Conservation (phyloP, 345 rosid genomes). For the Anastatica hierochuntica region DNA sequence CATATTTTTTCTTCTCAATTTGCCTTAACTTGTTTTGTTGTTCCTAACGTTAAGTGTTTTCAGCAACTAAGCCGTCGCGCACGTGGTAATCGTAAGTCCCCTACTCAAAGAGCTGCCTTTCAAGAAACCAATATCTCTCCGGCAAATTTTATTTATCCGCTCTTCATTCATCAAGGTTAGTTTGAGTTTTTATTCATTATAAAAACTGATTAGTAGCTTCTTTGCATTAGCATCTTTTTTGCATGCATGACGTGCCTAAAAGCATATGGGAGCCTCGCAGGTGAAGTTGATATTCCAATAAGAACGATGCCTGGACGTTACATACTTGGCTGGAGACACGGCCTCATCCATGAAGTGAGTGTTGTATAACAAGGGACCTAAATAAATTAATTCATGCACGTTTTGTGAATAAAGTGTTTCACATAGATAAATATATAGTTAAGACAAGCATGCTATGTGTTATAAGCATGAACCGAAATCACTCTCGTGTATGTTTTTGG, state of each 20-base stretch:
- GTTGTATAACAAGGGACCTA: too few relatives aligned
- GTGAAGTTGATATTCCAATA: constrained; percentile 82
- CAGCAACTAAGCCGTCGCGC: constrained; percentile 73
- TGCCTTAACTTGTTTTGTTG: neutral
- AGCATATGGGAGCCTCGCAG: constrained; percentile 17
- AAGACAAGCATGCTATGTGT: too few relatives aligned
- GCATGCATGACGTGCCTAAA: too few relatives aligned
- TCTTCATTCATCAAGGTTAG: constrained; percentile 86
- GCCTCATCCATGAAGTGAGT: constrained; percentile 73
- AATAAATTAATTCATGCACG: too few relatives aligned
- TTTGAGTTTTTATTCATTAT: too few relatives aligned
- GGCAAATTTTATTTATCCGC: constrained; percentile 76
- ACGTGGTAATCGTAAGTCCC: constrained; percentile 69
- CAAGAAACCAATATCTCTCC: constrained; percentile 75
- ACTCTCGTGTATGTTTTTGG: neutral
- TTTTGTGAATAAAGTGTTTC: too few relatives aligned
- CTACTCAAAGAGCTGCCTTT: constrained; percentile 64
- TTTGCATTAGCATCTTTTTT: too few relatives aligned
- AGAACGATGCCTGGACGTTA: constrained; percentile 93
- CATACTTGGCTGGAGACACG: constrained; percentile 93
- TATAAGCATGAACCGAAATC: too few relatives aligned
- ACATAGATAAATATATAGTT: too few relatives aligned
- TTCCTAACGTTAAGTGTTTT: neutral
- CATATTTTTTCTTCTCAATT: too few relatives aligned
- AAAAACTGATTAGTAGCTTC: too few relatives aligned